phyloP scores from a whole-genome alignment of 331 rosid genomes.

The Malus hybrid region DNA sequence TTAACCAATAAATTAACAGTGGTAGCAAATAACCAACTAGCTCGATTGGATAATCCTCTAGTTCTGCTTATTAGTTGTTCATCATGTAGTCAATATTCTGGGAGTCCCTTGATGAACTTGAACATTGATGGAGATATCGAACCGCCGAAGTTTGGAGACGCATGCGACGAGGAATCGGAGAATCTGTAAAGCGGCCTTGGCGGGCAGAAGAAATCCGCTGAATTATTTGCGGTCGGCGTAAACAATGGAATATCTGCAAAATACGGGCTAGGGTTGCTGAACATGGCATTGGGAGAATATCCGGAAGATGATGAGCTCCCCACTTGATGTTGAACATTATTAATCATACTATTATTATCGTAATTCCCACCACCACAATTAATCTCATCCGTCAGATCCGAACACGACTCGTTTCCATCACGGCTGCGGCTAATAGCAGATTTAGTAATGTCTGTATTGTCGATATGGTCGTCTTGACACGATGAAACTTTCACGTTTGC shows the following conservation, averaged over 20 bases:
- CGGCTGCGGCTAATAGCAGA: neutral
- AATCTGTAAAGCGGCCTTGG: conserved; percentile 26
- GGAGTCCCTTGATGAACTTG: conserved; percentile 53
- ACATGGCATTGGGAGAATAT: neutral
- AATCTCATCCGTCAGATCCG: conserved; percentile 3
- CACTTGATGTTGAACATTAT: neutral
- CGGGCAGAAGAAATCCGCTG: conserved; percentile 30
- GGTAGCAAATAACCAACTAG: neutral
- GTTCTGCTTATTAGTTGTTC: neutral
- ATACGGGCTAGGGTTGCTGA: neutral
- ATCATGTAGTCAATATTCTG: conserved; percentile 35
- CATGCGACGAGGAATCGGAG: conserved; percentile 28
- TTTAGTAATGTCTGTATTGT: neutral
- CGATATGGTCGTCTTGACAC: neutral
- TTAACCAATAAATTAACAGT: neutral
- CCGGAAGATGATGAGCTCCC: neutral
- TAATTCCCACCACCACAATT: neutral
- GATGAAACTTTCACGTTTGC: neutral
- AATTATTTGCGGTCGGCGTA: conserved; percentile 38
- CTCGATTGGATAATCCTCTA: neutral
- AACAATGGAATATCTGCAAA: conserved; percentile 48
- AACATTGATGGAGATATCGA: conserved; percentile 61
- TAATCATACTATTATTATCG: neutral
- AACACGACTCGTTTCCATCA: neutral
- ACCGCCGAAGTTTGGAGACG: conserved; percentile 24